Conservation (phyloP, 148 eudicot genomes). For the Chenopodium suecicum region DNA sequence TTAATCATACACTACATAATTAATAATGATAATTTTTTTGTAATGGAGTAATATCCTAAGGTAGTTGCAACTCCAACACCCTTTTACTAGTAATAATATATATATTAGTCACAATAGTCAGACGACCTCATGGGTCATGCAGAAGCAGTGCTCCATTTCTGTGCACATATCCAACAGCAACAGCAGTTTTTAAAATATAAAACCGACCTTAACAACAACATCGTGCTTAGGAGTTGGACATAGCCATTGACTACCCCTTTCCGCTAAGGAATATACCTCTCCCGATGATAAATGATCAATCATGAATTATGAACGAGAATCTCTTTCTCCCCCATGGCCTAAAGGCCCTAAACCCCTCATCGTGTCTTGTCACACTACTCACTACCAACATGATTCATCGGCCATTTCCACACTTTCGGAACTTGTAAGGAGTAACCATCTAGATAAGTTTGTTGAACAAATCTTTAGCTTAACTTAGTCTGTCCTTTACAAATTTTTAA, state of each 20-base stretch:
- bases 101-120: neutral
- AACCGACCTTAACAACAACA: neutral
- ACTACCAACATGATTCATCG: neutral
- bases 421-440: neutral
- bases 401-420: neutral
- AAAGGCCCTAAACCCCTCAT: no score
- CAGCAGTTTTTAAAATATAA: neutral
- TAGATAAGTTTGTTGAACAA: no score
- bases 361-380: neutral
- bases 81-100: neutral
- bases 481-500: no score
- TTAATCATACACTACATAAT: neutral
- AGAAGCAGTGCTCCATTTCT: constrained; percentile 4
- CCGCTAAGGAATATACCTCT: neutral
- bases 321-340: neutral
- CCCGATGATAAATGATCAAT: neutral
- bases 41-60: neutral
- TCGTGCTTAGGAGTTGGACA: constrained; percentile 23
- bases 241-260: neutral
- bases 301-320: neutral
- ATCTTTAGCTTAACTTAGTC: no score
- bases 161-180: constrained; percentile 1
- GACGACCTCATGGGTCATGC: constrained; percentile 13
- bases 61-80: neutral
- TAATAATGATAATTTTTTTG: neutral